A percentile compares a stretch with the other conserved stretches of the same genome.
phyloP scores from a whole-genome alignment of 202 grass and related monocot species.

The Bolboschoenoplectus hybrid region DNA sequence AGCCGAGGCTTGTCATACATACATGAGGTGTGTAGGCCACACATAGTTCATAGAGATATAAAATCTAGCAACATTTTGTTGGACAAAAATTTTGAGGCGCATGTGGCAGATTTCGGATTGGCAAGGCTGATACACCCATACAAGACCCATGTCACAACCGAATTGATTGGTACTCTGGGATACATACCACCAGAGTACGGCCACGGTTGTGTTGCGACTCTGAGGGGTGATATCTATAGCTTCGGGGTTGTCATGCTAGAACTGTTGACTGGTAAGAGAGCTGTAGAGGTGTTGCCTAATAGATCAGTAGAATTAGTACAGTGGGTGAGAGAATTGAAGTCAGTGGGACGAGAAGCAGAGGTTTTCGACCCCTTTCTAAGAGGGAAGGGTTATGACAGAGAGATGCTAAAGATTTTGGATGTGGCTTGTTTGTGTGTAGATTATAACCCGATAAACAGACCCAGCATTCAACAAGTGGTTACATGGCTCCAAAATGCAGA shows the following conservation, averaged over 20 bases:
- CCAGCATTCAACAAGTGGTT: conserved; percentile 69
- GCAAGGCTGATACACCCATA: conserved; percentile 76
- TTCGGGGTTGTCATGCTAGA: conserved; percentile 85
- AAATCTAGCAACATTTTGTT: conserved; percentile 96
- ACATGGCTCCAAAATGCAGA: conserved; percentile 58
- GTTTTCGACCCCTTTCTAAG: conserved; percentile 57
- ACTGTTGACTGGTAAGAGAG: conserved; percentile 72
- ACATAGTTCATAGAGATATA: conserved; percentile 89
- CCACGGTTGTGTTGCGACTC: conserved; percentile 64
- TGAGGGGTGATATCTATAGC: conserved; percentile 79
- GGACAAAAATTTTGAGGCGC: conserved; percentile 70
- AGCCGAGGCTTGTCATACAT: conserved; percentile 78
- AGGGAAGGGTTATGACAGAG: conserved; percentile 57
- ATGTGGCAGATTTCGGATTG: conserved; percentile 90
- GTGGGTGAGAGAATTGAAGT: conserved; percentile 66
- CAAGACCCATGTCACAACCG: conserved; percentile 85
- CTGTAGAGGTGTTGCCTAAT: conserved; percentile 68
- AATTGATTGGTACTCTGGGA: conserved; percentile 80
- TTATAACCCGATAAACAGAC: conserved; percentile 65
- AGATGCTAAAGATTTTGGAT: conserved; percentile 78
- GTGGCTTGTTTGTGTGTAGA: conserved; percentile 73
- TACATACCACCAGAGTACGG: conserved; percentile 93
- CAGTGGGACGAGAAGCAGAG: conserved; percentile 51
- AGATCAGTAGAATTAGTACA: conserved; percentile 63
- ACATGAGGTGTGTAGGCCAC: conserved; percentile 74